Percentiles rank a stretch among this genome's conserved stretches.
These are phyloP conservation scores for Leishmania arabica DNA, from an alignment of 208 protist genomes.

Conservation along the genomic window DNA sequence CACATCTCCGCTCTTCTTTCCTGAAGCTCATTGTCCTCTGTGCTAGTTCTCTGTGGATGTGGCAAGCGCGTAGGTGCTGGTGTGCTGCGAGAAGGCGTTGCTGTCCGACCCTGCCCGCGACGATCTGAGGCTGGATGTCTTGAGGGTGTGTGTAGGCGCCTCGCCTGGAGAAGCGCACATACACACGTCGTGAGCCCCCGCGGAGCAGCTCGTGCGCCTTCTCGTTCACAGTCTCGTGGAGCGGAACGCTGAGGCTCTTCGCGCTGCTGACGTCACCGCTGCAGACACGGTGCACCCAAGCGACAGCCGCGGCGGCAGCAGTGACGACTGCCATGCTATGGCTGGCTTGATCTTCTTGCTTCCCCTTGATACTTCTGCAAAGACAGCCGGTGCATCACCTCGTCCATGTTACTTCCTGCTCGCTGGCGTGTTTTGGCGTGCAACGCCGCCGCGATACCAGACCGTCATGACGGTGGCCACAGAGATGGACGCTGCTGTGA, in stretches of 20 bases:
- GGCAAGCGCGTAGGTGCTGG: slow-evolving; percentile 4
- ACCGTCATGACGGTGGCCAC: neutral
- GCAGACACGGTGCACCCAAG: neutral
- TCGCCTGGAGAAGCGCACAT: neutral
- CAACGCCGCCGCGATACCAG: neutral
- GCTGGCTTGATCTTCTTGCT: neutral
- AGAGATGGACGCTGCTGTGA: neutral
- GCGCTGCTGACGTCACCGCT: neutral
- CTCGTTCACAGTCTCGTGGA: neutral
- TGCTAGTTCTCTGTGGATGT: neutral
- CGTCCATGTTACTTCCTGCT: neutral
- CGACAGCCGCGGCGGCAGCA: neutral
- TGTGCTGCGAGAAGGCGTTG: slow-evolving; percentile 24
- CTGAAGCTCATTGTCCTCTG: neutral
- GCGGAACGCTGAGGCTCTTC: neutral
- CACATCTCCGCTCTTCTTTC: neutral
- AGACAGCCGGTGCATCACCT: neutral
- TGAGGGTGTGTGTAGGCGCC: neutral
- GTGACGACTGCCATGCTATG: neutral
- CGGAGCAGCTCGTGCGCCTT: neutral
- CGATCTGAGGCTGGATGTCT: slow-evolving; percentile 5
- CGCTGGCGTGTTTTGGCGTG: neutral
- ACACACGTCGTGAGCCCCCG: neutral
- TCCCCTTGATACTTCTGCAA: neutral
- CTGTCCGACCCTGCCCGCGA: slow-evolving; percentile 12